These are phyloP conservation scores for Fusarium sp. DNA, from an alignment of 2,329 filamentous ascomycete genomes.

Conservation along the genomic window DNA sequence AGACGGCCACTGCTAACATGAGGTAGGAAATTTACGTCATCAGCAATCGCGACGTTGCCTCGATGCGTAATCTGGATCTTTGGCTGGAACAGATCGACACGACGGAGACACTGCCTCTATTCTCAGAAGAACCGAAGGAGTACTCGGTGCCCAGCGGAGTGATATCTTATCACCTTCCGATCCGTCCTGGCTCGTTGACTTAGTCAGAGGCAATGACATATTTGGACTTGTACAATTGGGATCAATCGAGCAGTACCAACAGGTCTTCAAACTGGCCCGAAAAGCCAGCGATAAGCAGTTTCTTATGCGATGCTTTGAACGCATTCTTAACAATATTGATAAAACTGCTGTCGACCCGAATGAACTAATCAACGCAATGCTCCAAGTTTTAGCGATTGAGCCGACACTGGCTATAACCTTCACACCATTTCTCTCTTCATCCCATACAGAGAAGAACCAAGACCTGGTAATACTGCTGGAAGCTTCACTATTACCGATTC, in stretches of 20 bases:
- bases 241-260: not conserved
- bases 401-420: not conserved
- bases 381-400: not conserved
- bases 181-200: not conserved
- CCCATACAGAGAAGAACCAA: accelerated
- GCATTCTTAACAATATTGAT: not conserved
- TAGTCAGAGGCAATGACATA: not conserved
- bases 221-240: not conserved
- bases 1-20: not conserved
- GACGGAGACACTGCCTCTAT: accelerated
- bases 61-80: not conserved
- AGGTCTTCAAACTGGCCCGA: not conserved
- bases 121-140: not conserved
- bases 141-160: not conserved
- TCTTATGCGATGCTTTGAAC: not conserved
- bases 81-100: constrained; percentile 1
- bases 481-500: not conserved
- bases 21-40: not conserved
- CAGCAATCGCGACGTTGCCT: constrained; percentile 3
- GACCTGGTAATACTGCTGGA: not conserved
- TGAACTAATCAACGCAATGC: not conserved
- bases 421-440: not conserved
- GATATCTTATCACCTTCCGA: not conserved
- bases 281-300: not conserved
- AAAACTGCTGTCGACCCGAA: accelerated